A percentile compares a stretch with the other conserved stretches of the same genome.
These are phyloP conservation scores for Saturnispora serradocipensis DNA, from an alignment of 805 yeast species.

Conservation along the genomic window DNA sequence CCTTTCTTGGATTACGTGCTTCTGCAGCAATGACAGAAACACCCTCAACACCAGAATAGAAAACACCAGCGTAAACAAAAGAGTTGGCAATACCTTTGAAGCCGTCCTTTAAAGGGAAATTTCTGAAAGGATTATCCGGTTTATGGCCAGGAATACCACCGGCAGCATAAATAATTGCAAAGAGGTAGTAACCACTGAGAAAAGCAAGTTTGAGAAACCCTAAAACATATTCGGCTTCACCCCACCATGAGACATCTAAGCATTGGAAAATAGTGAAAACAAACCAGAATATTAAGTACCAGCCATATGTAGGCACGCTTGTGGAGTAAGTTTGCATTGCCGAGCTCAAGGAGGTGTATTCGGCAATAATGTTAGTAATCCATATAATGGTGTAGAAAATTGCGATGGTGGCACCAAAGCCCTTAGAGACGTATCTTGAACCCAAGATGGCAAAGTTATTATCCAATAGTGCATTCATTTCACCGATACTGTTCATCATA, in stretches of 20 bases:
- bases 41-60: constrained; percentile 23
- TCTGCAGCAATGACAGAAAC: constrained; percentile 50
- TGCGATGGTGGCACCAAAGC: constrained; percentile 49
- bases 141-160: constrained; percentile 32
- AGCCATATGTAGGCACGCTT: constrained; percentile 45
- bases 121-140: constrained; percentile 31
- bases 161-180: constrained; percentile 36
- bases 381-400: constrained; percentile 46
- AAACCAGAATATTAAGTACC: constrained; percentile 44
- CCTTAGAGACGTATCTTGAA: constrained; percentile 41
- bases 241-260: constrained; percentile 44
- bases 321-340: constrained; percentile 43
- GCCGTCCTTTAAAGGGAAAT: constrained; percentile 22
- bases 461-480: constrained; percentile 44
- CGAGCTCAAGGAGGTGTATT: constrained; percentile 45
- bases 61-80: constrained; percentile 19
- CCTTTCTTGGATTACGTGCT: constrained; percentile 46
- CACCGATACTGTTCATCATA: constrained; percentile 50
- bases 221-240: constrained; percentile 47
- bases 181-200: constrained; percentile 41
- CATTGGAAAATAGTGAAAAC: constrained; percentile 42
- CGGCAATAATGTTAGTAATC: constrained; percentile 47
- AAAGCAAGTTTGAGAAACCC: constrained; percentile 42
- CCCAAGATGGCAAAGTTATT: constrained; percentile 46
- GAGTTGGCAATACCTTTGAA: constrained; percentile 22